These are phyloP conservation scores for Blastocystis sp. DNA, from an alignment of 352 stramenopile genomes.

Conservation along the genomic window DNA sequence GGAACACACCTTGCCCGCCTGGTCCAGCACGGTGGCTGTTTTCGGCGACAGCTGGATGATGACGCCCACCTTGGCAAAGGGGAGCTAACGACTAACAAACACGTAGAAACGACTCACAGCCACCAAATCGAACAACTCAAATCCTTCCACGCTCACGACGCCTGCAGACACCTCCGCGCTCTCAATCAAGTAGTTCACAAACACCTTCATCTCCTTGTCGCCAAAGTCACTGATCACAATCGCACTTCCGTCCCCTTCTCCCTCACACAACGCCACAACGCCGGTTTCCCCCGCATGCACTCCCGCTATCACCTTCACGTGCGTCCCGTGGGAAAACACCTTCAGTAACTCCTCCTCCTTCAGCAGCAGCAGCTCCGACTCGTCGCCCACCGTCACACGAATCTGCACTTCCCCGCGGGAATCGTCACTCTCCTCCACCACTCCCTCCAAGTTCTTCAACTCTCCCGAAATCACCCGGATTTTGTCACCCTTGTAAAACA, in stretches of 20 bases:
- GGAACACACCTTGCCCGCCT: constrained; percentile 6
- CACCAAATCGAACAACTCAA: constrained; percentile 39
- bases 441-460: constrained; percentile 55
- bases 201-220: constrained; percentile 41
- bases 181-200: constrained; percentile 34
- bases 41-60: constrained; percentile 27
- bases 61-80: constrained; percentile 22
- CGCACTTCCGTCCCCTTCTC: background rate
- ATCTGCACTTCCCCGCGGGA: constrained; percentile 14
- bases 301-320: constrained; percentile 56
- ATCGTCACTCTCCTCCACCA: constrained; percentile 30
- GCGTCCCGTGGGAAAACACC: constrained; percentile 35
- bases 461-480: constrained; percentile 51
- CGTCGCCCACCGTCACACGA: constrained; percentile 44
- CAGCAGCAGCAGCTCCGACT: constrained; percentile 32
- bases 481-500: constrained; percentile 51
- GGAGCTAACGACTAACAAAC: background rate
- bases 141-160: constrained; percentile 34
- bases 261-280: constrained; percentile 4
- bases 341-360: constrained; percentile 55
- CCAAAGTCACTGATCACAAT: constrained; percentile 42
- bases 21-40: constrained; percentile 9
- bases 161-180: background rate
- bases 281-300: constrained; percentile 53
- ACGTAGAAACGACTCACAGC: background rate